A percentile compares a stretch with the other conserved stretches of the same genome.
These are phyloP conservation scores for Pythium pyrilobum DNA, from an alignment of 352 stramenopile genomes.

Conservation along the genomic window DNA sequence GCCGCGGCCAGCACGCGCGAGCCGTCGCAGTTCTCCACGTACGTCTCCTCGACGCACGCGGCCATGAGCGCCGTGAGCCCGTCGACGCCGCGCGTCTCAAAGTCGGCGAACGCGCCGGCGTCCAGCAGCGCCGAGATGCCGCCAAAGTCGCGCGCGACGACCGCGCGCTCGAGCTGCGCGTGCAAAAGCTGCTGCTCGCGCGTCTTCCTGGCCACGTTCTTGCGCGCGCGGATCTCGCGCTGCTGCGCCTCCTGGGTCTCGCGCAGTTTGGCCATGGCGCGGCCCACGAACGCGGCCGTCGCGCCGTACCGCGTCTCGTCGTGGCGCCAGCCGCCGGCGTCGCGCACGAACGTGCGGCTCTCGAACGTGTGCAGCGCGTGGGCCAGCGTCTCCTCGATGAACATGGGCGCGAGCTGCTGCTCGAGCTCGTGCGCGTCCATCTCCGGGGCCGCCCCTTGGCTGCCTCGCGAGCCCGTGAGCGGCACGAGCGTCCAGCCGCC, in stretches of 20 bases:
- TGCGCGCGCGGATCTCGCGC: constrained; percentile 35
- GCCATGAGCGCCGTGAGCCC: constrained; percentile 44
- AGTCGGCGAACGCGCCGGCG: constrained; percentile 56
- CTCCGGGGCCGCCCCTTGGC: too few relatives aligned
- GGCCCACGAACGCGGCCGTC: constrained; percentile 29
- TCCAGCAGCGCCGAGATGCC: constrained; percentile 35
- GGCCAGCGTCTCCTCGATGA: constrained; percentile 38
- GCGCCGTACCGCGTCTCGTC: constrained; percentile 30
- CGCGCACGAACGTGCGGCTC: constrained; percentile 26
- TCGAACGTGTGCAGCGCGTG: constrained; percentile 42
- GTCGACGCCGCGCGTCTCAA: constrained; percentile 39
- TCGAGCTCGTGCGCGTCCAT: constrained; percentile 7
- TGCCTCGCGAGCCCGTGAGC: constrained; percentile 13
- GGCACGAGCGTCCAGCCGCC: constrained; percentile 52
- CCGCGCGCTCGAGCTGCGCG: constrained; percentile 31
- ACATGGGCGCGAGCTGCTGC: constrained; percentile 28
- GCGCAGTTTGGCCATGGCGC: constrained; percentile 17
- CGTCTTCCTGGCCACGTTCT: constrained; percentile 42
- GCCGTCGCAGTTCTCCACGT: constrained; percentile 47
- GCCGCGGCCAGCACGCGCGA: constrained; percentile 47
- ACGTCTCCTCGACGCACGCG: constrained; percentile 52
- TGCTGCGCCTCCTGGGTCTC: constrained; percentile 13
- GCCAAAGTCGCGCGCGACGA: constrained; percentile 40
- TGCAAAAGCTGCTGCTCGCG: constrained; percentile 42
- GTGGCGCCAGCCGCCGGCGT: constrained; percentile 36